These are phyloP conservation scores for Cutaneotrichosporon mucoides DNA, from an alignment of 1,284 basidiomycete species.

Conservation along the genomic window DNA sequence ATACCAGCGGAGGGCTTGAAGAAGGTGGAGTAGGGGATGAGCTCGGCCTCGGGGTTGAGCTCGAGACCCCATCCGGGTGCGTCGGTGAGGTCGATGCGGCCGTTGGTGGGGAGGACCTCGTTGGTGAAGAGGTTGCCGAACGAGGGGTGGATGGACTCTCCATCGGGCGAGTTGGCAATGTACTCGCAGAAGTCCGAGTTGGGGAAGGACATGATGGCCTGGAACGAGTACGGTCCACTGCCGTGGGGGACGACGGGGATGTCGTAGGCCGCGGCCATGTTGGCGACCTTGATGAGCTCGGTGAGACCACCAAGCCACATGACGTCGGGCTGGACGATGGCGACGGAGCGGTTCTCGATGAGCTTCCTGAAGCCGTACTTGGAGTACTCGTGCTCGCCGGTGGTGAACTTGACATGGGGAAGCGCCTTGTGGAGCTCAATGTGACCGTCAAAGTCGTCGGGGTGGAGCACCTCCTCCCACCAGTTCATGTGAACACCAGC, in stretches of 20 bases:
- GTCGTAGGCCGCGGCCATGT: slow-evolving; percentile 49
- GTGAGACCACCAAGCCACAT: slow-evolving; percentile 55
- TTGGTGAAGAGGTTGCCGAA: slow-evolving; percentile 57
- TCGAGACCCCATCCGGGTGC: slow-evolving; percentile 55
- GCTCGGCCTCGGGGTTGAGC: slow-evolving; percentile 52
- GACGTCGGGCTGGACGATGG: slow-evolving; percentile 56
- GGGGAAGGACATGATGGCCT: slow-evolving; percentile 46
- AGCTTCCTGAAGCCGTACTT: slow-evolving; percentile 57
- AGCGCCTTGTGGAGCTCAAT: slow-evolving; percentile 51
- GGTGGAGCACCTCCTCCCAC: slow-evolving; percentile 57
- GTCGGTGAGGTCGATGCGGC: slow-evolving; percentile 51
- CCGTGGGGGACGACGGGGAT: slow-evolving; percentile 58
- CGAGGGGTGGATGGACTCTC: slow-evolving; percentile 52
- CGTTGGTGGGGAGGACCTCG: slow-evolving; percentile 54
- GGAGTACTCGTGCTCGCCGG: slow-evolving; percentile 57
- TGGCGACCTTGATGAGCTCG: slow-evolving; percentile 55
- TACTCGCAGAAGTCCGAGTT: slow-evolving; percentile 50
- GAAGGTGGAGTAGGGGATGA: slow-evolving; percentile 45
- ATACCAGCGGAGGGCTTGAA: slow-evolving; percentile 35
- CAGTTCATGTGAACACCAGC: slow-evolving; percentile 54
- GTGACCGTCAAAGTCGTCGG: slow-evolving; percentile 54
- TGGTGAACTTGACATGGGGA: slow-evolving; percentile 55
- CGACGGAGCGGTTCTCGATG: slow-evolving; percentile 53
- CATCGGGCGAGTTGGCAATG: slow-evolving; percentile 56
- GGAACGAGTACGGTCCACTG: slow-evolving; percentile 50